These are phyloP conservation scores for Fragaria iinumae DNA, from an alignment of 306 rosid species.

Conservation along the genomic window DNA sequence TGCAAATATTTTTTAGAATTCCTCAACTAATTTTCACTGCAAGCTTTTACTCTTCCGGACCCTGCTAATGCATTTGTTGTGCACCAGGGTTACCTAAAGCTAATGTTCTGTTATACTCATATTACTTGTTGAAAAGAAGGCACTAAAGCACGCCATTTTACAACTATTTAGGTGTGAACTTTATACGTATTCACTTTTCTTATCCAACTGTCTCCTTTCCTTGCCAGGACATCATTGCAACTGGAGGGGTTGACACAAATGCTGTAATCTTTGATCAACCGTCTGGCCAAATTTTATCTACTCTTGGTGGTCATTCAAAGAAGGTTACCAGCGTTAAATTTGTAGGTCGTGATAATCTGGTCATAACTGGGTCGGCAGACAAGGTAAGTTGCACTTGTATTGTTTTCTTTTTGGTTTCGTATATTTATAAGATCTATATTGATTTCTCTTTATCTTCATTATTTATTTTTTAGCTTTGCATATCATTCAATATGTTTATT, in stretches of 20 bases:
- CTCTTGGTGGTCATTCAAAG: slow-evolving; percentile 90
- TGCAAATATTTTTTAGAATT: not conserved
- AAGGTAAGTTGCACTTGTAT: slow-evolving; percentile 46
- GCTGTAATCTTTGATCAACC: slow-evolving; percentile 89
- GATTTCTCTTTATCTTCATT: not conserved
- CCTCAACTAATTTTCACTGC: not conserved
- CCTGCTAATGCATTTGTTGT: not conserved
- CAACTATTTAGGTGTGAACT: slow-evolving; percentile 13
- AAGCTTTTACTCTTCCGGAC: not conserved
- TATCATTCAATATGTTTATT: not conserved
- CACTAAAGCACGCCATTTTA: not conserved
- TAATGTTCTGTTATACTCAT: not conserved
- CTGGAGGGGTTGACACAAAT: slow-evolving; percentile 93
- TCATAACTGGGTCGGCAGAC: slow-evolving; percentile 84
- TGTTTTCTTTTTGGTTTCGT: slow-evolving; percentile 2
- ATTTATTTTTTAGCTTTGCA: not conserved
- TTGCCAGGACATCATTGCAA: slow-evolving; percentile 79
- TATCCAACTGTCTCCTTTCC: slow-evolving; percentile 3
- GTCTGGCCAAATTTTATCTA: slow-evolving; percentile 87
- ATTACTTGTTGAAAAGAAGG: not conserved
- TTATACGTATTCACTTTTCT: slow-evolving; percentile 2
- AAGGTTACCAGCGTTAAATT: slow-evolving; percentile 94
- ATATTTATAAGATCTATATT: not conserved
- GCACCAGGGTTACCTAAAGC: not conserved
- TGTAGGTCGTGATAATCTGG: slow-evolving; percentile 65